phyloP scores from a whole-genome alignment of 345 rosid genomes.

The Camelina sativa region DNA sequence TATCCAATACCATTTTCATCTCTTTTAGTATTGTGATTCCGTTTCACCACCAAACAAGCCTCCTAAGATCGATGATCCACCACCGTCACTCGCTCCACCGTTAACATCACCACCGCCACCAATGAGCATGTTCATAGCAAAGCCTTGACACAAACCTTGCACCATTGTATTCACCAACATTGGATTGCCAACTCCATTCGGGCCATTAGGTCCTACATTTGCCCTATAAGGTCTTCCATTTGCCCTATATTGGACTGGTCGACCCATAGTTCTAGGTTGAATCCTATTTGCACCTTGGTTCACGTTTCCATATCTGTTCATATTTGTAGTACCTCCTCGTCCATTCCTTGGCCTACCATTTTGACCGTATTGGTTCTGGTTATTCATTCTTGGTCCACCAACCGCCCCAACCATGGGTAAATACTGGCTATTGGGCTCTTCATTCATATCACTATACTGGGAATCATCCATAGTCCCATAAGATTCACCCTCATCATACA shows the following conservation, averaged over 20 bases:
- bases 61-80: slow-evolving; percentile 28
- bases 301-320: slow-evolving; percentile 30
- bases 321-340: slow-evolving; percentile 31
- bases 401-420: slow-evolving; percentile 23
- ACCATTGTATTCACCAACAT: slow-evolving; percentile 37
- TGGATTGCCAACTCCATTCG: slow-evolving; percentile 10
- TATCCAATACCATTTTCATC: background rate
- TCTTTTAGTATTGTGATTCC: background rate
- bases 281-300: slow-evolving; percentile 11
- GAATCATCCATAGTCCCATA: slow-evolving; percentile 15
- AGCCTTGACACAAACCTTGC: slow-evolving; percentile 29
- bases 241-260: slow-evolving; percentile 6
- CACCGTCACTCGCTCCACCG: slow-evolving; percentile 23
- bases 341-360: slow-evolving; percentile 18
- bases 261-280: slow-evolving; percentile 25
- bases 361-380: slow-evolving; percentile 32
- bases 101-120: slow-evolving; percentile 26
- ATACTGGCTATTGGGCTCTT: slow-evolving; percentile 19
- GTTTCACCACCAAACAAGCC: slow-evolving; percentile 32
- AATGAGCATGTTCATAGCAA: slow-evolving; percentile 34
- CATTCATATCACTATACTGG: slow-evolving; percentile 12
- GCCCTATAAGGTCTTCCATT: slow-evolving; percentile 21
- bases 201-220: background rate
- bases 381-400: slow-evolving; percentile 18
- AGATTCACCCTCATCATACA: slow-evolving; percentile 35